Evolutionary conservation across 352 stramenopile species (phyloP), one percentile per base, ranked within the genome.

Genomic region (Phytophthora podocarpi): DNA sequence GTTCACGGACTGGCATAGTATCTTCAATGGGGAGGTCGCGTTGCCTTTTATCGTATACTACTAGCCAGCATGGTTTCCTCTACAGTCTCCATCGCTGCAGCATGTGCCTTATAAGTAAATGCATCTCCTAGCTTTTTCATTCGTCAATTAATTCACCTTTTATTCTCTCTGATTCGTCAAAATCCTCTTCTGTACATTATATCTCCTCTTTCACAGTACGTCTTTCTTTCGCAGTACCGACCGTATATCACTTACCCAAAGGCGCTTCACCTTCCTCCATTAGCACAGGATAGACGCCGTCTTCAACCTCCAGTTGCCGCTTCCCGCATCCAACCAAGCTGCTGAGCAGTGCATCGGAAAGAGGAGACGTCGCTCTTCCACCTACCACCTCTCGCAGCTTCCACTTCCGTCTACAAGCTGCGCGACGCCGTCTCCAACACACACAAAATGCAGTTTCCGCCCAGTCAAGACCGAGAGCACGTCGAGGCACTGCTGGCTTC

Each of bases 401-500:
- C 26, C 27, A 50, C n/a, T 4, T 16, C 24, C 35, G 40, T 16
- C 6, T 60, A 54, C 28, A 52, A 34, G 28, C 37, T 13, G 5
- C 36, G 26, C 35, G 13, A 45, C 30, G n/a, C n/a, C n/a, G n/a
- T n/a, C n/a, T n/a, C n/a, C n/a, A n/a, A n/a, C n/a, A n/a, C n/a
- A n/a, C n/a, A n/a, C n/a, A n/a, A n/a, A n/a, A 65, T 72, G 57
- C 67, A 70, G 41, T 64, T 73, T 34, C 65, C 64, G 48, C 15
- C 47, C 6, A 40, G 7, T 2, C 64, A 69, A 54, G 80, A 91
- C 59, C 82, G 76, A 36, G 84, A 93, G 65, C 82, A 88, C 16
- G 73, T 93, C 39, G 84, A 91, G 40, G 59, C 65, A 11, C 50
- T 88, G 24, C 60, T 93, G 27, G 40, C 67, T 21, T 79, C 78